phyloP scores from a whole-genome alignment of 225 moss, liverwort and hornwort species.

The Asterella californica region DNA sequence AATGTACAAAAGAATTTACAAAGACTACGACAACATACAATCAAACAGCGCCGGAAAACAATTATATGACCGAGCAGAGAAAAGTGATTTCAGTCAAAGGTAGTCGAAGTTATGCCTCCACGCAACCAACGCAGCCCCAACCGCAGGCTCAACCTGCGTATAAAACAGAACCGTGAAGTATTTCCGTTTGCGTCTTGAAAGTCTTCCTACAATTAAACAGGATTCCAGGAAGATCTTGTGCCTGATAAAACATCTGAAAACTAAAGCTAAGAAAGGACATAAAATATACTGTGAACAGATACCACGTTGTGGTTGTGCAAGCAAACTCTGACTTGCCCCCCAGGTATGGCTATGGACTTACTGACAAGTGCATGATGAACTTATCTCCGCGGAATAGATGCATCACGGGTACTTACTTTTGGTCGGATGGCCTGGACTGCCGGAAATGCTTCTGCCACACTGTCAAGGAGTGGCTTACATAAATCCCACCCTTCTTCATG shows the following conservation, averaged over 20 bases:
- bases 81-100: background rate
- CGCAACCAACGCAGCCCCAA: constrained; percentile 90
- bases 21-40: background rate
- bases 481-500: constrained; percentile 71
- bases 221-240: background rate
- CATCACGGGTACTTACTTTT: constrained; percentile 36
- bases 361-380: no score
- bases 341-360: background rate
- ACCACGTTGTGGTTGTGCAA: background rate
- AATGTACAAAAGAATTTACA: background rate
- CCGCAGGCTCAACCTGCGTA: constrained; percentile 77
- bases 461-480: constrained; percentile 61
- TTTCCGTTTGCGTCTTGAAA: background rate
- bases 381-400: background rate
- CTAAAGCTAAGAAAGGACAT: background rate
- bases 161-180: background rate
- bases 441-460: constrained; percentile 55
- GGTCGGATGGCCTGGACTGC: constrained; percentile 66
- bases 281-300: background rate
- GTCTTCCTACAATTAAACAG: background rate
- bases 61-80: background rate
- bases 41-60: background rate
- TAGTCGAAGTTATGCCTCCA: constrained; percentile 58
- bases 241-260: background rate
- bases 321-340: no score